Conservation (phyloP, 257 asterid genomes). For the Nemophila menziesii region DNA sequence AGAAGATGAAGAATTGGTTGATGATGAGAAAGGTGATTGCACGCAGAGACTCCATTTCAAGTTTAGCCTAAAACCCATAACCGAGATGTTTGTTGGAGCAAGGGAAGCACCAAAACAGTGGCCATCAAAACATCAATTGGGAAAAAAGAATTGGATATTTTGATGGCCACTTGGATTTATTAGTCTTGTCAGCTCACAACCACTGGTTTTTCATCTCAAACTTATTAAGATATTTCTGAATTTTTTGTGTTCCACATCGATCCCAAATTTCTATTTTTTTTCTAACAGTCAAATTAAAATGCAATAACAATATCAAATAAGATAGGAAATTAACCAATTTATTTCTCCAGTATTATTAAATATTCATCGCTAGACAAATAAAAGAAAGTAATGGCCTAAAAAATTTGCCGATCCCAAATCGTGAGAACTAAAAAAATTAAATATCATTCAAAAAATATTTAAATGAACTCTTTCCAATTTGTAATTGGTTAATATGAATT, state of each 20-base stretch:
- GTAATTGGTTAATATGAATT: too few relatives aligned
- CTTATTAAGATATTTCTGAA: slow-evolving; percentile 7
- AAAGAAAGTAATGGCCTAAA: too few relatives aligned
- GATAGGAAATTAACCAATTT: too few relatives aligned
- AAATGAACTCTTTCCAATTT: too few relatives aligned
- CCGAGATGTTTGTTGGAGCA: slow-evolving; percentile 9
- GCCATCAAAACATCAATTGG: slow-evolving; percentile 13
- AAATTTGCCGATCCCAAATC: too few relatives aligned
- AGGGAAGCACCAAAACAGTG: slow-evolving; percentile 11
- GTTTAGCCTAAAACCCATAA: slow-evolving; percentile 60
- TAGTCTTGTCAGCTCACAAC: slow-evolving; percentile 36
- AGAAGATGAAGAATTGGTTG: slow-evolving; percentile 41
- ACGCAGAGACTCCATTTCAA: slow-evolving; percentile 55
- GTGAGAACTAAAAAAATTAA: too few relatives aligned
- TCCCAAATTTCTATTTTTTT: too few relatives aligned
- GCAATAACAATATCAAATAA: too few relatives aligned
- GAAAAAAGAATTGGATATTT: slow-evolving; percentile 1
- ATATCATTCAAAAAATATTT: too few relatives aligned
- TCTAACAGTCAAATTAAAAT: too few relatives aligned
- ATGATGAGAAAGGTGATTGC: slow-evolving; percentile 47
- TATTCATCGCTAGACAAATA: too few relatives aligned
- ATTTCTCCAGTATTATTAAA: too few relatives aligned
- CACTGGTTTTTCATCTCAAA: slow-evolving; percentile 68
- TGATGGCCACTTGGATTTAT: slow-evolving; percentile 3
- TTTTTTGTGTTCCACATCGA: slow-evolving; percentile 7